These are phyloP conservation scores for Kwoniella pini DNA, from an alignment of 768 basidiomycete species.

Conservation along the genomic window DNA sequence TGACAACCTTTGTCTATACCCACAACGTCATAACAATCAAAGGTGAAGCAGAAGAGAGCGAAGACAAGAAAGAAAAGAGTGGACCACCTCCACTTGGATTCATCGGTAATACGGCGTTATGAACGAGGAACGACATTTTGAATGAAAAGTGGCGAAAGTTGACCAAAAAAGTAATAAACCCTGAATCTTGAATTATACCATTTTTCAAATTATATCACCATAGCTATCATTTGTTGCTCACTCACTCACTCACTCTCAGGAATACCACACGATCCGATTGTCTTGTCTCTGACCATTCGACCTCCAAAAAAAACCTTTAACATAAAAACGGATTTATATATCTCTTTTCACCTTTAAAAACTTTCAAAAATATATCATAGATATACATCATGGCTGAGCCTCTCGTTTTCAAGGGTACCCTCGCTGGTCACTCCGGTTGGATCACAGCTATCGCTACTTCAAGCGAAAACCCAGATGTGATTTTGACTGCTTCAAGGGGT, in stretches of 20 bases:
- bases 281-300: not conserved
- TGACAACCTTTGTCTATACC: too few species aligned
- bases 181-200: constrained; percentile 1
- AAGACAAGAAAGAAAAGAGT: not conserved
- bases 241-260: not conserved
- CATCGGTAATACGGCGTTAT: constrained; percentile 23
- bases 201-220: not conserved
- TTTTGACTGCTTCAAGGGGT: constrained; percentile 97
- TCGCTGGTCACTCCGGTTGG: constrained; percentile 94
- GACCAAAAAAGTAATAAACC: not conserved
- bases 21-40: too few species aligned
- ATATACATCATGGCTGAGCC: constrained; percentile 65
- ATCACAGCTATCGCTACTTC: constrained; percentile 98
- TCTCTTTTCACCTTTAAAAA: not conserved
- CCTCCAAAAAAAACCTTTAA: constrained; percentile 1
- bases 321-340: not conserved
- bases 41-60: too few species aligned
- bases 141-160: constrained; percentile 26
- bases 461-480: constrained; percentile 98
- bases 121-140: not conserved
- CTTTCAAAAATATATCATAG: constrained; percentile 5
- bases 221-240: too few species aligned
- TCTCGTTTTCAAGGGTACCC: constrained; percentile 85
- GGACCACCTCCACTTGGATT: constrained; percentile 24
- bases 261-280: not conserved